These are phyloP conservation scores for Alternaria triticina DNA, from an alignment of 2,329 filamentous ascomycete genomes.

Conservation along the genomic window DNA sequence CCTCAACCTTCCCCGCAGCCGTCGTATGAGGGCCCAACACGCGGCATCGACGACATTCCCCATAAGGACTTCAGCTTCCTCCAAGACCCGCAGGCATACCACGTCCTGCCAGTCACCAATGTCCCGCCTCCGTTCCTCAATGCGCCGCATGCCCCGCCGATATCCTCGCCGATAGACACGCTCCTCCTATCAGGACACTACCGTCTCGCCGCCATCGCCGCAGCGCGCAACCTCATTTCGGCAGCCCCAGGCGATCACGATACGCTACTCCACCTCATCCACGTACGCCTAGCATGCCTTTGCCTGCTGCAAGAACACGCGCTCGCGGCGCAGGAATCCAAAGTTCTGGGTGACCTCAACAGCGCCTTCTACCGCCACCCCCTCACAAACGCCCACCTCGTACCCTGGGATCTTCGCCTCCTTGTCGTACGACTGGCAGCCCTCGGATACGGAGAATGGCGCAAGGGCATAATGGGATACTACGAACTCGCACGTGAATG, in stretches of 20 bases:
- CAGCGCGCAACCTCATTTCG: conserved; percentile 66
- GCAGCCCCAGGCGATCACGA: conserved; percentile 62
- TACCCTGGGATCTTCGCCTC: conserved; percentile 87
- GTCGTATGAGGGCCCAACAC: conserved; percentile 25
- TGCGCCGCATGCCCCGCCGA: conserved; percentile 68
- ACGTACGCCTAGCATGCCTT: conserved; percentile 81
- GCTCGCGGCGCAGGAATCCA: conserved; percentile 65
- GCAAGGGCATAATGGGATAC: conserved; percentile 85
- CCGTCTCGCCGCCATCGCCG: conserved; percentile 75
- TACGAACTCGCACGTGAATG: conserved; percentile 87
- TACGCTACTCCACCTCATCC: conserved; percentile 77
- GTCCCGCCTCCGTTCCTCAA: conserved; percentile 71
- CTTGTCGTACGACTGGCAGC: conserved; percentile 84
- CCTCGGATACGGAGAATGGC: conserved; percentile 82
- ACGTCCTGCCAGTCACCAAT: conserved; percentile 72
- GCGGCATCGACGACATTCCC: conserved; percentile 44
- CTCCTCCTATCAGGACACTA: conserved; percentile 79
- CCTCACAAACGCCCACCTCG: conserved; percentile 61
- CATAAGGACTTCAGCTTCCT: conserved; percentile 71
- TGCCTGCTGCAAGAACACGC: conserved; percentile 73
- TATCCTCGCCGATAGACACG: conserved; percentile 65
- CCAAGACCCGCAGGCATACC: conserved; percentile 55
- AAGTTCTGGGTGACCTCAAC: conserved; percentile 66
- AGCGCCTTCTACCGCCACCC: conserved; percentile 59
- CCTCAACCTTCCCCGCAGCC: conserved; percentile 24